Evolutionary conservation across 306 rosid genomes (phyloP).

Genomic region (Cucumis sativus): DNA sequence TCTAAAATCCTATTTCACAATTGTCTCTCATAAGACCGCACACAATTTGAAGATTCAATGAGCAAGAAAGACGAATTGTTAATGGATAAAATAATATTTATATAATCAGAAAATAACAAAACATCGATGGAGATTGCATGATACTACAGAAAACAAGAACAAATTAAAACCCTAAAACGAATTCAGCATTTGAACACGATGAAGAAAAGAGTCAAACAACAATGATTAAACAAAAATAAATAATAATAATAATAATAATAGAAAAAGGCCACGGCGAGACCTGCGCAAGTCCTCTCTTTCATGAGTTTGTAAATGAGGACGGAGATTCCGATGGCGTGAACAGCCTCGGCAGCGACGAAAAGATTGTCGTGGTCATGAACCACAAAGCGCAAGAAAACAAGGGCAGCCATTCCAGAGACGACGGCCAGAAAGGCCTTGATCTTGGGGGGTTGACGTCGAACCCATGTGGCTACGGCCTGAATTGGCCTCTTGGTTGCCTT

Average conservation of each 20-base stretch:
- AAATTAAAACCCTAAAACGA: slow-evolving; percentile 4
- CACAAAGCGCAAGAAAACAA: slow-evolving; percentile 35
- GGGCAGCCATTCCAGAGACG: slow-evolving; percentile 25
- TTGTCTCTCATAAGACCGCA: neutral
- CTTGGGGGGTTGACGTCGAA: slow-evolving; percentile 60
- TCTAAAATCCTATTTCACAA: neutral
- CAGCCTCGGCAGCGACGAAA: slow-evolving; percentile 53
- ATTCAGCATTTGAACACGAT: neutral
- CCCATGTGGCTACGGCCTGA: slow-evolving; percentile 44
- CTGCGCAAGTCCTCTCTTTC: slow-evolving; percentile 62
- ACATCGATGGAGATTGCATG: neutral
- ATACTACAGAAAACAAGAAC: neutral
- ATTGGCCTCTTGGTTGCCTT: slow-evolving; percentile 35
- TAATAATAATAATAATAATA: neutral
- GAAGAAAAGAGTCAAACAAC: neutral
- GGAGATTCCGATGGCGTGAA: slow-evolving; percentile 53
- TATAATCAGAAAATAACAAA: neutral
- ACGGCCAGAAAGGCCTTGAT: slow-evolving; percentile 42
- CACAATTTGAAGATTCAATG: neutral
- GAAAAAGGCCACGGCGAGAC: slow-evolving; percentile 5
- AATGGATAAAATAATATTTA: neutral
- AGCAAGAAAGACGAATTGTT: neutral
- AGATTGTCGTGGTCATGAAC: slow-evolving; percentile 64
- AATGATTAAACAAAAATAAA: neutral
- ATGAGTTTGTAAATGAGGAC: slow-evolving; percentile 57